A percentile compares a stretch with the other conserved stretches of the same genome.
phyloP scores from a whole-genome alignment of 192 early-diverging fungal genomes.

The Coemansia sp. region DNA sequence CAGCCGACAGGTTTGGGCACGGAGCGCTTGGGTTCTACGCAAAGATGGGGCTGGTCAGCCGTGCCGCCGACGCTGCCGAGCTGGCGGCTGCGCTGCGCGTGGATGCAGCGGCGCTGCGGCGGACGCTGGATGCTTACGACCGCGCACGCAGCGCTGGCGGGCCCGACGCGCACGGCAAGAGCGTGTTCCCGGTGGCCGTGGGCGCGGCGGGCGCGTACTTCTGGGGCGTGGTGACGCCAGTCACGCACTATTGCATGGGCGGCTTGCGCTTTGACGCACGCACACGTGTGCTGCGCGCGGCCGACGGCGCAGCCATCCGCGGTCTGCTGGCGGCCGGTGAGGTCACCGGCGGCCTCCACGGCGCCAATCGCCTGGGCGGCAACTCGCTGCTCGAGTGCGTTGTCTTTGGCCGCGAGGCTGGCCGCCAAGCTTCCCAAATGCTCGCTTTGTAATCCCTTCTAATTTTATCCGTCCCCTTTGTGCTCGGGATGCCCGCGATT shows the following conservation, averaged over 20 bases:
- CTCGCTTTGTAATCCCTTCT: background rate
- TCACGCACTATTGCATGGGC: constrained; percentile 87
- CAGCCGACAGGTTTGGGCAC: constrained; percentile 41
- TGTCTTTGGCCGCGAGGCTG: constrained; percentile 93
- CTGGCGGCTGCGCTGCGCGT: constrained; percentile 39
- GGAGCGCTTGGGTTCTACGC: constrained; percentile 48
- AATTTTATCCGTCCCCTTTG: background rate
- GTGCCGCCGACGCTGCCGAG: constrained; percentile 6
- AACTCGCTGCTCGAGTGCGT: constrained; percentile 93
- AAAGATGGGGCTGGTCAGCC: constrained; percentile 40
- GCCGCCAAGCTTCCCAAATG: constrained; percentile 44
- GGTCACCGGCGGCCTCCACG: constrained; percentile 94
- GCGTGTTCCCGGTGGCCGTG: constrained; percentile 62
- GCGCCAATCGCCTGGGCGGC: constrained; percentile 94
- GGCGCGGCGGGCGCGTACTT: constrained; percentile 51
- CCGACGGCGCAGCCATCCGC: constrained; percentile 59
- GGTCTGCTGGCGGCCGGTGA: constrained; percentile 91
- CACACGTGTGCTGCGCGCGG: constrained; percentile 32
- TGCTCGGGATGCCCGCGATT: too few relatives aligned
- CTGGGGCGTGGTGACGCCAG: constrained; percentile 73
- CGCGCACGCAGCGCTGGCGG: constrained; percentile 53
- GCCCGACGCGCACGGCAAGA: constrained; percentile 69
- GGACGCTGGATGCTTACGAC: constrained; percentile 57
- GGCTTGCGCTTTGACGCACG: constrained; percentile 46
- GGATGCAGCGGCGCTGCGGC: constrained; percentile 35